A percentile compares a stretch with the other conserved stretches of the same genome.
Conservation (phyloP, 164 flowering plant species). For the grape (Vitis vinifera) region ASM3070453v1 NC_081809.1:4983001-4983500, state of each 20-base stretch:
- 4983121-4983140: slow-evolving; percentile 18
- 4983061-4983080: slow-evolving; percentile 22
- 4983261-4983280: not conserved
- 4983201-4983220: slow-evolving; percentile 30
- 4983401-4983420: too few relatives aligned
- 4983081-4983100: slow-evolving; percentile 4
- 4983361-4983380: too few relatives aligned
- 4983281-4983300: not conserved
- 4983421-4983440: too few relatives aligned
- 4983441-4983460: too few relatives aligned
- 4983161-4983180: slow-evolving; percentile 25
- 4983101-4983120: slow-evolving; percentile 5
- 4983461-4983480: too few relatives aligned
- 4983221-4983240: slow-evolving; percentile 31
- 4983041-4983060: slow-evolving; percentile 10
- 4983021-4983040: slow-evolving; percentile 14
- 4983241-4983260: slow-evolving; percentile 7
- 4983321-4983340: slow-evolving; percentile 17
- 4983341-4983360: not conserved
- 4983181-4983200: slow-evolving; percentile 29
- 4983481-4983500: too few relatives aligned
- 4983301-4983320: not conserved
- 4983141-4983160: slow-evolving; percentile 24
- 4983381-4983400: too few relatives aligned
- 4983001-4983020: slow-evolving; percentile 29